Evolutionary conservation across 495 filamentous ascomycete genomes (phyloP).

Genomic region (Ramalina peruviana): DNA sequence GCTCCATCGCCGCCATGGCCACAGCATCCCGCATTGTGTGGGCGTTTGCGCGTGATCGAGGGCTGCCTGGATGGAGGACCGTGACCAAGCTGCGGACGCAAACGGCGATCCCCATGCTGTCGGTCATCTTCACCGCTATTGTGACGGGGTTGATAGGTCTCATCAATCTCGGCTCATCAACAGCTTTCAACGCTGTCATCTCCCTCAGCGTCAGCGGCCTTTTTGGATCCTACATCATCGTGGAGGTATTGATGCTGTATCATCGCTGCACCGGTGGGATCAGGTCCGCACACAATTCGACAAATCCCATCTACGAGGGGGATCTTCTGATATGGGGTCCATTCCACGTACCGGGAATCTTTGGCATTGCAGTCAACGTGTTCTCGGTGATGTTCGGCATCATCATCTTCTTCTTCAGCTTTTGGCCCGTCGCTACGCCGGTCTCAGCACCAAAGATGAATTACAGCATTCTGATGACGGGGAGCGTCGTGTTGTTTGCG

Average conservation of each 20-base stretch:
- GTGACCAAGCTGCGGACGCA: slow-evolving; percentile 29
- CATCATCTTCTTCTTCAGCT: slow-evolving; percentile 32
- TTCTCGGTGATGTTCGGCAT: slow-evolving; percentile 24
- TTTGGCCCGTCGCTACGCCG: slow-evolving; percentile 28
- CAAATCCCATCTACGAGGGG: slow-evolving; percentile 14
- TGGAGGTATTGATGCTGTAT: slow-evolving; percentile 31
- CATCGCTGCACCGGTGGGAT: slow-evolving; percentile 29
- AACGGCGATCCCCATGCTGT: slow-evolving; percentile 25
- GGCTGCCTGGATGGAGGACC: slow-evolving; percentile 30
- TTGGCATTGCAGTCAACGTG: slow-evolving; percentile 31
- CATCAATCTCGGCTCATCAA: slow-evolving; percentile 32
- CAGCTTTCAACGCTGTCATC: slow-evolving; percentile 33
- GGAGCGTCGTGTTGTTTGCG: slow-evolving; percentile 29
- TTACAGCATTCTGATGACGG: slow-evolving; percentile 28
- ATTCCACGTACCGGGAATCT: slow-evolving; percentile 30
- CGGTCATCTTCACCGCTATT: slow-evolving; percentile 25
- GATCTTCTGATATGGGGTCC: slow-evolving; percentile 32
- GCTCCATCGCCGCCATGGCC: slow-evolving; percentile 31
- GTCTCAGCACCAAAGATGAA: slow-evolving; percentile 28
- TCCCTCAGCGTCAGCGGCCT: slow-evolving; percentile 30
- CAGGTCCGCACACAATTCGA: slow-evolving; percentile 9
- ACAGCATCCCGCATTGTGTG: slow-evolving; percentile 39
- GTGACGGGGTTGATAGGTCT: slow-evolving; percentile 28
- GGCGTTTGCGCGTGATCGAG: slow-evolving; percentile 41
- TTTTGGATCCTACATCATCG: slow-evolving; percentile 31